Percentiles rank a stretch among this genome's conserved stretches.
These are phyloP conservation scores for Tolypocladium paradoxum DNA, from an alignment of 2,329 filamentous ascomycete species.

Conservation along the genomic window DNA sequence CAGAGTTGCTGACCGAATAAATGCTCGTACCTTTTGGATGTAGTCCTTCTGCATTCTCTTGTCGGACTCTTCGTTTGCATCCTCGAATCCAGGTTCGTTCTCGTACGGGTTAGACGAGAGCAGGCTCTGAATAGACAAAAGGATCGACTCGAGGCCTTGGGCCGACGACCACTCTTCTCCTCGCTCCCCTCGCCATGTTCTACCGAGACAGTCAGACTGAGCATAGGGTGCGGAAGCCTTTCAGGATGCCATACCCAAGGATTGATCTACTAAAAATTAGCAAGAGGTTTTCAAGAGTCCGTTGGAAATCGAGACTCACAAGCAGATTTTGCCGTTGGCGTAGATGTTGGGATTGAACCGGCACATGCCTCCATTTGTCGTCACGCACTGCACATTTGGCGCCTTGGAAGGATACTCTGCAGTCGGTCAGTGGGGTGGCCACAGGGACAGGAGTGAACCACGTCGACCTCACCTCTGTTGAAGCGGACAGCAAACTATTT, in stretches of 20 bases:
- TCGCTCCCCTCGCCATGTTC: conserved; percentile 84
- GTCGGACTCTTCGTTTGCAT: conserved; percentile 55
- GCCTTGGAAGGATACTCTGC: conserved; percentile 71
- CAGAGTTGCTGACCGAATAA: neutral
- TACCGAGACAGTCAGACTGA: conserved; percentile 22
- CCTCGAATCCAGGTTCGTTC: conserved; percentile 90
- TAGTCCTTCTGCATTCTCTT: conserved; percentile 67
- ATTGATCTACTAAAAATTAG: conserved; percentile 52
- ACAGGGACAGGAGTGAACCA: neutral
- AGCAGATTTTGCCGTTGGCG: conserved; percentile 77
- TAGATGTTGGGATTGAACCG: conserved; percentile 98
- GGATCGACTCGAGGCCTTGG: conserved; percentile 85
- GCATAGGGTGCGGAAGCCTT: neutral
- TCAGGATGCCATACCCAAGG: conserved; percentile 52
- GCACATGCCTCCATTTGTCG: conserved; percentile 79
- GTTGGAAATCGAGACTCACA: conserved; percentile 45
- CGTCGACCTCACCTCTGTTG: conserved; percentile 46
- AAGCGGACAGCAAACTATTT: conserved; percentile 66
- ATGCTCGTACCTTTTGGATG: conserved; percentile 55
- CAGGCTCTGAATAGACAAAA: conserved; percentile 91
- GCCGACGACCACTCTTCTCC: conserved; percentile 96
- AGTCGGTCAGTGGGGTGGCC: conserved; percentile 4
- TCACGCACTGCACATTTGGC: conserved; percentile 54
- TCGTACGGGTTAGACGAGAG: conserved; percentile 92
- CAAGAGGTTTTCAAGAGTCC: neutral